Evolutionary conservation across 2,329 filamentous ascomycete species (phyloP).

Genomic region (Aspergillus ochraceoroseus): DNA sequence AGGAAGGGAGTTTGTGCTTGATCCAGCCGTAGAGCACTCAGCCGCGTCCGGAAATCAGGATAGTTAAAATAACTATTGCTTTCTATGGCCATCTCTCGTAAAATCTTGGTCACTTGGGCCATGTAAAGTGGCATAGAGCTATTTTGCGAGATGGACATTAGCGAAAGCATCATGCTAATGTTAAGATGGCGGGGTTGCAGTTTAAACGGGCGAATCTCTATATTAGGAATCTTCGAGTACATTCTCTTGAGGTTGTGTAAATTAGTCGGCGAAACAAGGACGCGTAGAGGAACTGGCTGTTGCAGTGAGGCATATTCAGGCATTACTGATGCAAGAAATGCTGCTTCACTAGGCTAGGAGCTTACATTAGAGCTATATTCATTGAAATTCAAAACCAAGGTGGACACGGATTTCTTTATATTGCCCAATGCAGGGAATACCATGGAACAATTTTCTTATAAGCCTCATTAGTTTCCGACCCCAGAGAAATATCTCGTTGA

Average conservation of each 20-base stretch:
- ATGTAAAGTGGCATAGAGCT: constrained; percentile 48
- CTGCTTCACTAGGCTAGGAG: constrained; percentile 51
- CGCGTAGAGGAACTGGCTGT: constrained; percentile 43
- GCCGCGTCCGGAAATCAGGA: constrained; percentile 37
- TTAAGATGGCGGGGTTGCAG: constrained; percentile 43
- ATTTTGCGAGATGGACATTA: constrained; percentile 50
- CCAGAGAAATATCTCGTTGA: too few species aligned
- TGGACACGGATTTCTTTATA: constrained; percentile 48
- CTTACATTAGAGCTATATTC: constrained; percentile 39
- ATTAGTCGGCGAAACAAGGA: constrained; percentile 52
- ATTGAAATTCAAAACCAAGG: constrained; percentile 55
- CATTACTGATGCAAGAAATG: constrained; percentile 48
- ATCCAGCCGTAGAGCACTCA: constrained; percentile 42
- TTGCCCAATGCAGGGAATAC: constrained; percentile 36
- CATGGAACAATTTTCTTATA: constrained; percentile 39
- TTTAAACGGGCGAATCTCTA: constrained; percentile 13
- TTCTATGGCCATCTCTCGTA: constrained; percentile 49
- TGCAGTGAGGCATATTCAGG: constrained; percentile 10
- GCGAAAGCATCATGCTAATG: constrained; percentile 49
- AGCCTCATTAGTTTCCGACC: constrained; percentile 1
- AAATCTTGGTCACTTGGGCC: constrained; percentile 45
- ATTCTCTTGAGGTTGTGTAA: constrained; percentile 38
- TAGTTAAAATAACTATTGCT: constrained; percentile 47
- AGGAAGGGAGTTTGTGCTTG: constrained; percentile 53
- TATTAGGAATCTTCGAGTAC: constrained; percentile 41